Base-by-base conservation (phyloP, 495 filamentous ascomycete genomes). In the Tuber magnatum region DNA sequence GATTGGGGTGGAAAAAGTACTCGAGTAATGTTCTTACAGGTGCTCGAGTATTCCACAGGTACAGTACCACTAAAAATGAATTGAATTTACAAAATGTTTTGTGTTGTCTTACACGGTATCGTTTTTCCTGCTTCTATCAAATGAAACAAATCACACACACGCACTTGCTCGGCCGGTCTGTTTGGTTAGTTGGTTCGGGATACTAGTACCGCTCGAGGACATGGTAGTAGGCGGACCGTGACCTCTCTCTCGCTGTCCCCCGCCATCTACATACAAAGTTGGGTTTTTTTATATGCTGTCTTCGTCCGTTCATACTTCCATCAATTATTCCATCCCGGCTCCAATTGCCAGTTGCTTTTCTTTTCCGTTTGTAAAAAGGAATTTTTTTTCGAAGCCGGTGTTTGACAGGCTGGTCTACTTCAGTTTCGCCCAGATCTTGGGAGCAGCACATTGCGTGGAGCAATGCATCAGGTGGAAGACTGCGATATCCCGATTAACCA, bases 401-500 rank as follows among this genome's bases (percentile, higher is more conserved):
- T 40, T 68, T 35, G 32, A 28, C 40, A 32, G 71, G 24, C 28
- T 68, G n/a, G 72, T 86, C 88, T 94, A 99, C 87, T 96, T 97
- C 83, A 98, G 91, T 82, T 88, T 84, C 75, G 90, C 88, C 88
- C 92, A 99, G 83, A 99, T 91, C 90, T 96, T 97, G 80, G 95
- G 96, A 61, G 94, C 96, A 73, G 95, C 95, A 83, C 94, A 98
- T 83, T 90, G 85, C 81, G 88, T 91, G 73, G 94, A 93, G 86
- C 95, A 99, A 87, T 98, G 95, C 79, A 91, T 88, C 81, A 98
- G 91, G 86, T 99, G 95, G 91, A 99, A 99, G 89, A 97, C 95
- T 99, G 76, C 46, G 48, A 20, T 41, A 69, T 40, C 56, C 56
- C 56, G 28, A 51, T 71, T 24, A 72, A 32, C 70, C 32, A 75